Conservation (phyloP, 345 rosid genomes). For the Dovyalis caffra region DNA sequence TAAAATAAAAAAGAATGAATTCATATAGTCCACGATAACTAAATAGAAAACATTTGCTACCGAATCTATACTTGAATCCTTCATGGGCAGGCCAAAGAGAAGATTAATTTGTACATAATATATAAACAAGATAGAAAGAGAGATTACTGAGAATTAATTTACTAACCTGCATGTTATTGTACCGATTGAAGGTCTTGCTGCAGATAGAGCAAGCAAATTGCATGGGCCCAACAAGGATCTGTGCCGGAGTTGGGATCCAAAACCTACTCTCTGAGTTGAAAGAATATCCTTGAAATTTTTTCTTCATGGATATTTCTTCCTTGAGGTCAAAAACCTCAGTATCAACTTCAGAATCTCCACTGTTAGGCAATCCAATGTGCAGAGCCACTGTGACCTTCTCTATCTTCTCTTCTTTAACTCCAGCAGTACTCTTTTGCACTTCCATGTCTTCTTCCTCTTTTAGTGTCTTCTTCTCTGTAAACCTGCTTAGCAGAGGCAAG, state of each 20-base stretch:
- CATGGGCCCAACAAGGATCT: conserved; percentile 83
- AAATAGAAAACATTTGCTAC: too few species aligned
- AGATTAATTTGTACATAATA: background rate
- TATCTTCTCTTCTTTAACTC: conserved; percentile 33
- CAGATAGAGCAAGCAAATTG: conserved; percentile 75
- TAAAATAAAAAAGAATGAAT: background rate
- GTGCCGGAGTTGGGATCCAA: conserved; percentile 84
- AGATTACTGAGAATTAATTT: background rate
- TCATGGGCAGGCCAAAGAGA: background rate
- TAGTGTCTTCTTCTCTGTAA: conserved; percentile 35
- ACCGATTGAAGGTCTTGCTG: conserved; percentile 81
- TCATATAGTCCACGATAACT: background rate
- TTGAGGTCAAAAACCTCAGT: conserved; percentile 13
- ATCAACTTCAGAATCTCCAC: conserved; percentile 9
- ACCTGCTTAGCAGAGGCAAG: conserved; percentile 57
- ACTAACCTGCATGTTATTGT: conserved; percentile 89
- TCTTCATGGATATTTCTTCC: conserved; percentile 28
- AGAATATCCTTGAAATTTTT: conserved; percentile 29
- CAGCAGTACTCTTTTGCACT: conserved; percentile 11
- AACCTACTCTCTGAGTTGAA: conserved; percentile 53
- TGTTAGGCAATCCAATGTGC: conserved; percentile 68
- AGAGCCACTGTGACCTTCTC: conserved; percentile 51
- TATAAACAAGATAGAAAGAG: background rate
- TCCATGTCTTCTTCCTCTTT: conserved; percentile 39
- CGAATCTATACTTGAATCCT: background rate